Conservation (phyloP, 306 rosid species). For the Glycyrrhiza uralensis region DNA sequence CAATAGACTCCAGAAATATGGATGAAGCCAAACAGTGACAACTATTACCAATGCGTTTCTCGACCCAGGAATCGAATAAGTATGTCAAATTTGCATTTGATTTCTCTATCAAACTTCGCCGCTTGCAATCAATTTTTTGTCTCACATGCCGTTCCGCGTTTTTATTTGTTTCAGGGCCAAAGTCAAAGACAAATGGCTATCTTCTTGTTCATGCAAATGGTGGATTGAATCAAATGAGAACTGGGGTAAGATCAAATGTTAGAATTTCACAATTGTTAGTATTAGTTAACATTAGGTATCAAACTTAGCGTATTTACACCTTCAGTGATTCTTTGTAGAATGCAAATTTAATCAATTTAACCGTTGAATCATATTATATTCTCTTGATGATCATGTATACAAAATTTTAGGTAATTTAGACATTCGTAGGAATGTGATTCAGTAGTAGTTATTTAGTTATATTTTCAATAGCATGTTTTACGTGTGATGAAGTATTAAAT, state of each 20-base stretch:
- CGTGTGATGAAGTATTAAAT: background rate
- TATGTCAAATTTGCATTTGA: slow-evolving; percentile 31
- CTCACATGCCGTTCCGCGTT: slow-evolving; percentile 3
- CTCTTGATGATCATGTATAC: too few relatives aligned
- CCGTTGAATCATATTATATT: too few relatives aligned
- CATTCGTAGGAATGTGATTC: too few relatives aligned
- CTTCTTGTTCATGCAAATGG: slow-evolving; percentile 94
- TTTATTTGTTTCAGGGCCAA: slow-evolving; percentile 35
- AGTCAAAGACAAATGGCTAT: slow-evolving; percentile 73
- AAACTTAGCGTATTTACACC: background rate
- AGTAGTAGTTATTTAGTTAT: too few relatives aligned
- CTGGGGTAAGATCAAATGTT: slow-evolving; percentile 72
- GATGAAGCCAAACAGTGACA: slow-evolving; percentile 75
- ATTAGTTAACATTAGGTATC: background rate
- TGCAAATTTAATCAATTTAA: background rate
- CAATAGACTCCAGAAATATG: slow-evolving; percentile 80
- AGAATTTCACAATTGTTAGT: too few relatives aligned
- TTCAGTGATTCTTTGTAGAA: background rate
- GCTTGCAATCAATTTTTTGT: background rate
- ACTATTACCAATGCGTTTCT: slow-evolving; percentile 55
- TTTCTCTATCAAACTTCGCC: background rate
- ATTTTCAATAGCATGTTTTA: too few relatives aligned
- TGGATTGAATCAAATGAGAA: slow-evolving; percentile 99
- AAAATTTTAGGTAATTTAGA: too few relatives aligned
- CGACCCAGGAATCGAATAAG: slow-evolving; percentile 62